Evolutionary conservation across 805 yeast genomes (phyloP).

Genomic region (Geotrichum ghanense): DNA sequence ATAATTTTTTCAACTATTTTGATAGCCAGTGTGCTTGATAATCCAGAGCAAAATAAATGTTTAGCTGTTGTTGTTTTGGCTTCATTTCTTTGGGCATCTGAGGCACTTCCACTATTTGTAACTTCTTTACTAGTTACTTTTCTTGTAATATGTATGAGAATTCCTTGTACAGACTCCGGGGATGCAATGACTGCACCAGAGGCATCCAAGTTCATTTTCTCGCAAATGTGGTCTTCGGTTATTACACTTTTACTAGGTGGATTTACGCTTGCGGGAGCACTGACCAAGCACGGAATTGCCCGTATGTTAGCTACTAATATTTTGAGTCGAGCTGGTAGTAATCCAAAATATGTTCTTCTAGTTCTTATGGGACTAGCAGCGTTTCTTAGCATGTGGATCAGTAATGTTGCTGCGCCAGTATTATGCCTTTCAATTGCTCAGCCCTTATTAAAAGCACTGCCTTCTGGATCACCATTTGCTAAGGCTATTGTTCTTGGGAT

Average conservation of each 20-base stretch:
- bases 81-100: slow-evolving; percentile 91
- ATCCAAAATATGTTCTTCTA: slow-evolving; percentile 64
- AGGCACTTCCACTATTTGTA: slow-evolving; percentile 81
- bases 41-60: slow-evolving; percentile 66
- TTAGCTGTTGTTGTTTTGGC: slow-evolving; percentile 73
- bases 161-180: slow-evolving; percentile 45
- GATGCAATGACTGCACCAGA: slow-evolving; percentile 48
- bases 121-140: slow-evolving; percentile 80
- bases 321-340: slow-evolving; percentile 72
- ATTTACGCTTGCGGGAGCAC: slow-evolving; percentile 90
- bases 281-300: slow-evolving; percentile 84
- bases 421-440: slow-evolving; percentile 83
- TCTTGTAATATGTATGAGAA: slow-evolving; percentile 60
- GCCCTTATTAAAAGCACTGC: slow-evolving; percentile 75
- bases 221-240: slow-evolving; percentile 92
- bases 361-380: slow-evolving; percentile 80
- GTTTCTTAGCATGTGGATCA: slow-evolving; percentile 87
- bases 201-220: slow-evolving; percentile 68
- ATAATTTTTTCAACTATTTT: slow-evolving; percentile 39
- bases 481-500: slow-evolving; percentile 82
- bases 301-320: slow-evolving; percentile 74
- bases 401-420: slow-evolving; percentile 96
- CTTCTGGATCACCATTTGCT: slow-evolving; percentile 65
- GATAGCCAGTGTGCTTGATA: slow-evolving; percentile 30
- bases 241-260: slow-evolving; percentile 87